These are phyloP conservation scores for Dendrobium chrysotoxum DNA, from an alignment of 106 monocot genomes.

Conservation along the genomic window DNA sequence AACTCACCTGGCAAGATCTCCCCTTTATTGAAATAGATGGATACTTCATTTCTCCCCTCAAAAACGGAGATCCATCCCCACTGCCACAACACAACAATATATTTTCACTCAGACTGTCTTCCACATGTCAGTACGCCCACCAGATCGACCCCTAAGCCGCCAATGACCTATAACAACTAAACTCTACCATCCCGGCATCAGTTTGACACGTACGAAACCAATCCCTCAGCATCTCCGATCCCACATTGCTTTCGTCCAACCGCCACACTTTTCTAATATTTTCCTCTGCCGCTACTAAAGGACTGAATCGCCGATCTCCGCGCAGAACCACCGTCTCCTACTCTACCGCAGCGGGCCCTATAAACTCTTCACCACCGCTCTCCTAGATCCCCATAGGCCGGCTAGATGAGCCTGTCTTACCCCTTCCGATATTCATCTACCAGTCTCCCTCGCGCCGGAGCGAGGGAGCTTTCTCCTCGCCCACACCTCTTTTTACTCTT, in stretches of 20 bases:
- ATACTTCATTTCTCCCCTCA: slow-evolving; percentile 10
- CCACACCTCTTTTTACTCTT: too few species aligned
- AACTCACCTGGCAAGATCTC: neutral
- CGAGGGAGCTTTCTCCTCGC: too few species aligned
- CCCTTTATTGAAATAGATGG: neutral
- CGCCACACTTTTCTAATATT: neutral
- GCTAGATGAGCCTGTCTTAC: neutral
- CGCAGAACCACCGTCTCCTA: neutral
- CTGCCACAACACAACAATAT: neutral
- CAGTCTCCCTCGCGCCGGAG: too few species aligned
- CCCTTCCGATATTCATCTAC: too few species aligned
- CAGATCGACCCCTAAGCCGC: neutral
- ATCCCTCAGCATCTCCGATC: neutral
- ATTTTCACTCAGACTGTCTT: neutral
- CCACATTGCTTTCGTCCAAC: neutral
- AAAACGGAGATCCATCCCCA: slow-evolving; percentile 14
- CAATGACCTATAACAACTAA: neutral
- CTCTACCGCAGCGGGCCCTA: neutral
- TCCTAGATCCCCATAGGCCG: neutral
- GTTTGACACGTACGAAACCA: neutral
- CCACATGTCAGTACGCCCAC: neutral
- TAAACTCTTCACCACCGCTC: neutral
- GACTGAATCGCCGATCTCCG: neutral
- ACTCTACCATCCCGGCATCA: neutral
- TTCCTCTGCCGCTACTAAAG: neutral